Evolutionary conservation across 2,329 filamentous ascomycete genomes (phyloP), one percentile per base, ranked within the genome.

Genomic region (Zymoseptoria tritici): DNA sequence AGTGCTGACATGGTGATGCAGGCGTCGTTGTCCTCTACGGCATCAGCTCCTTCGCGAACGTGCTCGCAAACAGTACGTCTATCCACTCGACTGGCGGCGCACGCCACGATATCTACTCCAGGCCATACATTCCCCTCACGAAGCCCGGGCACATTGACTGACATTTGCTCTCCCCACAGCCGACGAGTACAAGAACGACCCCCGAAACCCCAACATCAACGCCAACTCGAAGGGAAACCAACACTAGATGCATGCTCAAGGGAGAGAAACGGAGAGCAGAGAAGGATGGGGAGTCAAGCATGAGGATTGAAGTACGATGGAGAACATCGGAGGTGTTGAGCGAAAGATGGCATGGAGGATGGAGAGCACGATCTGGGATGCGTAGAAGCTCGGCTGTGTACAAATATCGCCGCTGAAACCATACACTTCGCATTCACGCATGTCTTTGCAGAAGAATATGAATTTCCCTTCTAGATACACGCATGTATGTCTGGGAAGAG

Each of bases 151-250:
- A 29, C 1, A 9, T 29, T 29, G 58, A 62, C 58, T 64, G 42
- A 59, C 57, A 24, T 21, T n/a, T 2, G 26, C 20, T 29, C 36
- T 16, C 9, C 49, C 51, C 24, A 65, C 70, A 97, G 93, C 86
- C 81, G 90, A 89, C 71, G 91, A 97, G 81, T 97, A 85, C 85
- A 95, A 92, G 87, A 95, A 96, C 83, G 93, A 97, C 80, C 91
- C 92, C 68, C 87, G 92, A 78, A 97, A 97, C 85, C 86, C 86
- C 67, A 80, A 81, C 57, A 71, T 70, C 54, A 77, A 75, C 68
- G 36, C 36, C 36, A 46, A 46, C 36, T 46, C 36, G 13, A 46
- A 46, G 36, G 36, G 36, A 46, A 46, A 46, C 36, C 36, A 46
- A 46, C 36, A 46, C 36, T 46, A 46, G 13, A 16, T n/a, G 36